phyloP scores from a whole-genome alignment of 257 asterid genomes.

The Ballota nigra region DNA sequence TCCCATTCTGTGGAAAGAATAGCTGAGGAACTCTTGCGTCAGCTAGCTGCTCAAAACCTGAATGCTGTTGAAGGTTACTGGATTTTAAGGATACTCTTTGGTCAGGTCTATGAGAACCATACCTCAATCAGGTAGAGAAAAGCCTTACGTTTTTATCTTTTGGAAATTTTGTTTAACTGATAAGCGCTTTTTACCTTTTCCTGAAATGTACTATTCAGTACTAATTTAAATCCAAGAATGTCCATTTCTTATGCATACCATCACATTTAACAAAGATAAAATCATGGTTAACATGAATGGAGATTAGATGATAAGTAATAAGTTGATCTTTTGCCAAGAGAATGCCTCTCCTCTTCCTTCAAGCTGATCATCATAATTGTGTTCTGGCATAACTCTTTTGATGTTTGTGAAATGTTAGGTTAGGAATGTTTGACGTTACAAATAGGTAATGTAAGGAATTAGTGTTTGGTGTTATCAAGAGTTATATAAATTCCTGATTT shows the following conservation, averaged over 20 bases:
- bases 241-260: neutral
- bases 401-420: neutral
- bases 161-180: slow-evolving; percentile 15
- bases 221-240: neutral
- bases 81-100: slow-evolving; percentile 79
- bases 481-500: neutral
- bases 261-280: neutral
- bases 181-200: neutral
- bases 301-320: slow-evolving; percentile 1
- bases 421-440: neutral
- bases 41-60: slow-evolving; percentile 57
- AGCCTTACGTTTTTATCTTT: neutral
- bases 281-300: neutral
- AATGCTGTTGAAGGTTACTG: slow-evolving; percentile 80
- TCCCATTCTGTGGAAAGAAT: slow-evolving; percentile 84
- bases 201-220: neutral
- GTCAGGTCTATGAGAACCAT: slow-evolving; percentile 45
- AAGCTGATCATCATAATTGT: slow-evolving; percentile 22
- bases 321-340: neutral
- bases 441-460: neutral
- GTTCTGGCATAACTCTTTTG: neutral
- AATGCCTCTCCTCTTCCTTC: neutral
- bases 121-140: slow-evolving; percentile 55
- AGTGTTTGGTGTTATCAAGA: neutral
- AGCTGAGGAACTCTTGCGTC: slow-evolving; percentile 79